Evolutionary conservation across 129 eudicot genomes (phyloP).

Genomic region (Saussurea involucrata): DNA sequence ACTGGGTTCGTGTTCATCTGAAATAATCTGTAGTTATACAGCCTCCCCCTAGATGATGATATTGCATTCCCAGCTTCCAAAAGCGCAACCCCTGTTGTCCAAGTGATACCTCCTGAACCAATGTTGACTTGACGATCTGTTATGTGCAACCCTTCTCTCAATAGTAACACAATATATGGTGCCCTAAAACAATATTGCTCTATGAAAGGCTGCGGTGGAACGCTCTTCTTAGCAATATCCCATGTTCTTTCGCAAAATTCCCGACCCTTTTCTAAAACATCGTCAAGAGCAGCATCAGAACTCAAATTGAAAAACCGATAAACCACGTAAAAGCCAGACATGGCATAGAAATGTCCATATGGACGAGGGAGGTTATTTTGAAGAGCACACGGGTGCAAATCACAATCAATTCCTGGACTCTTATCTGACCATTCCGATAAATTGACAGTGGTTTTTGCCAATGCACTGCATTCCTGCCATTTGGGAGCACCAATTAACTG

Average conservation of each 20-base stretch:
- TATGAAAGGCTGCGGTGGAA: constrained; percentile 90
- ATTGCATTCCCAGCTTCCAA: constrained; percentile 89
- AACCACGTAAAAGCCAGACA: constrained; percentile 94
- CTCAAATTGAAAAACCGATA: constrained; percentile 85
- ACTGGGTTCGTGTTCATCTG: constrained; percentile 58
- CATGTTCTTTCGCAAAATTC: constrained; percentile 79
- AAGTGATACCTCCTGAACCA: constrained; percentile 96
- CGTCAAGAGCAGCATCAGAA: constrained; percentile 79
- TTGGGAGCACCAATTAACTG: constrained; percentile 78
- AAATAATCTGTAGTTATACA: constrained; percentile 46
- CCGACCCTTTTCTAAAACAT: constrained; percentile 79
- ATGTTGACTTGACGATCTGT: constrained; percentile 63
- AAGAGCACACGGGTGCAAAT: constrained; percentile 93
- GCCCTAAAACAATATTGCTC: constrained; percentile 99
- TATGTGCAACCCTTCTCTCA: constrained; percentile 95
- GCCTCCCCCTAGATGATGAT: constrained; percentile 33
- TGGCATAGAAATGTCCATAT: constrained; percentile 78
- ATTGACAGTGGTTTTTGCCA: constrained; percentile 82
- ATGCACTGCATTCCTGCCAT: constrained; percentile 77
- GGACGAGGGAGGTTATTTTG: constrained; percentile 71
- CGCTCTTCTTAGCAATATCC: constrained; percentile 79
- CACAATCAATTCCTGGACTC: constrained; percentile 74
- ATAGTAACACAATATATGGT: constrained; percentile 68
- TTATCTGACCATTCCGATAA: constrained; percentile 79
- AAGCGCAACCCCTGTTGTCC: constrained; percentile 97